Conservation (phyloP, 495 filamentous ascomycete species). For the Penicillium subrubescens region DNA sequence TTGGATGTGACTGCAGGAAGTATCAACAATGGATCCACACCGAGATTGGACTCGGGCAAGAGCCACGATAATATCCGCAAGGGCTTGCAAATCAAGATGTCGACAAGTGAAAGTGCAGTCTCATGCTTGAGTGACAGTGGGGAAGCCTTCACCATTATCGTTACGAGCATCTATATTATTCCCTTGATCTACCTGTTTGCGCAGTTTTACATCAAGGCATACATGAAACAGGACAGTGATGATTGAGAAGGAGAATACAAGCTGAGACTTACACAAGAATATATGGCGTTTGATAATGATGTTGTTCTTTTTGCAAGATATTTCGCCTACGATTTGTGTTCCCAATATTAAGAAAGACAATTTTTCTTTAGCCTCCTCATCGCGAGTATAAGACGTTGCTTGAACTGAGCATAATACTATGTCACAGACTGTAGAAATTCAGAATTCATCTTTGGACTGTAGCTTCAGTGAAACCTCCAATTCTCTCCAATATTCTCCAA, state of each 20-base stretch:
- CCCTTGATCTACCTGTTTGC: slow-evolving; percentile 19
- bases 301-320: background rate
- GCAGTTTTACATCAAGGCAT: slow-evolving; percentile 25
- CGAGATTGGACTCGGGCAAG: background rate
- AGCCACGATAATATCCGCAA: background rate
- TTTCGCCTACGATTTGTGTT: background rate
- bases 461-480: background rate
- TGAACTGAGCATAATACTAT: no score
- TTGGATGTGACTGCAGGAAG: background rate
- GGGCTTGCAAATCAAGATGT: background rate
- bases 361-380: no score
- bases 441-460: no score
- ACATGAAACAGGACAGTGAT: slow-evolving; percentile 5
- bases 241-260: no score
- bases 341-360: no score
- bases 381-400: no score
- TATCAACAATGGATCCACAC: background rate
- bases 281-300: background rate
- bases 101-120: slow-evolving; percentile 1
- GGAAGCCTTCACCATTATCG: slow-evolving; percentile 4
- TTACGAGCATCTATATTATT: slow-evolving; percentile 12
- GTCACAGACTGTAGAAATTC: no score
- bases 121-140: slow-evolving; percentile 19
- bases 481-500: background rate
- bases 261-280: background rate